These are phyloP conservation scores for Psilocybe sp. DNA, from an alignment of 768 basidiomycete genomes.

Conservation along the genomic window DNA sequence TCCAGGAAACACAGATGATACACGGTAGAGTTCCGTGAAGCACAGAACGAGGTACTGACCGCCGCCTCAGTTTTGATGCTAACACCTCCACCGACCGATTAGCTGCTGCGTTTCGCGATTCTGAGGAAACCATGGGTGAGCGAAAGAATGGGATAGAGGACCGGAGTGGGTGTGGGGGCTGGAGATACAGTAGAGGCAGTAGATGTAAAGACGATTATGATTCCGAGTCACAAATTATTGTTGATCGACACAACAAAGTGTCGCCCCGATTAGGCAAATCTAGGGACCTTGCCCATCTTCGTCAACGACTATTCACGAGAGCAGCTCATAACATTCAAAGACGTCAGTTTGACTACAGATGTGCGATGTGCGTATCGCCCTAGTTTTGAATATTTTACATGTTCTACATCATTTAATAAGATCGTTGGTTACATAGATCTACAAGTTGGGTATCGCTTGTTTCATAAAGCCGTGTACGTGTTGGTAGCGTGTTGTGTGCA, in stretches of 20 bases:
- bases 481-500: no score
- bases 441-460: no score
- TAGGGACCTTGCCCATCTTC: conserved; percentile 3
- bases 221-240: conserved; percentile 22
- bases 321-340: not conserved
- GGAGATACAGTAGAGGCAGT: not conserved
- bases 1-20: conserved; percentile 4
- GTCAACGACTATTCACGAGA: not conserved
- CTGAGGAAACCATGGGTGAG: conserved; percentile 37
- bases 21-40: not conserved
- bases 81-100: conserved; percentile 66
- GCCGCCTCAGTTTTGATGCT: conserved; percentile 65
- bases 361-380: conserved; percentile 5
- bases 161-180: not conserved
- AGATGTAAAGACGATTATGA: conserved; percentile 1
- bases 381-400: not conserved
- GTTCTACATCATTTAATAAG: no score
- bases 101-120: conserved; percentile 33
- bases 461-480: no score
- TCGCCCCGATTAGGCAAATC: conserved; percentile 16
- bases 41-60: conserved; percentile 45
- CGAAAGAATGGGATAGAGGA: not conserved
- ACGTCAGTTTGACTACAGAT: not conserved
- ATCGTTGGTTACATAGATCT: no score
- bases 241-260: conserved; percentile 8